Evolutionary conservation across 257 asterid genomes (phyloP), one percentile per base, ranked within the genome.

Genomic region (Capsicum pubescens): DNA sequence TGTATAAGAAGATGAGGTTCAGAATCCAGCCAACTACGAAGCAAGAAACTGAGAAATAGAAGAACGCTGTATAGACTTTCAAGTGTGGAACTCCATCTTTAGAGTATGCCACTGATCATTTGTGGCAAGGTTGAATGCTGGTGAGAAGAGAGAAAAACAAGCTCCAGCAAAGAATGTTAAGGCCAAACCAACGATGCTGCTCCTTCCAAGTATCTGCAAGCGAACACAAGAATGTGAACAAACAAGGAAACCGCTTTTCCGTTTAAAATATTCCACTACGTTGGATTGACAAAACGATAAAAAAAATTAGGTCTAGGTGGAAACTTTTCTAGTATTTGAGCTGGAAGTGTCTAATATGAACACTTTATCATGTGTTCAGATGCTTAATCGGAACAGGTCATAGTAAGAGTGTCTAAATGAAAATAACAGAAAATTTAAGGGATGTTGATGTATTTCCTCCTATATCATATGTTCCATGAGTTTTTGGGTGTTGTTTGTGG

Each of bases 51-150:
- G 99, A 96, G 93, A 96, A 96, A 90, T 96, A 96, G 91, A 96
- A 96, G 88, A 94, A 93, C 1, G 99, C 98, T 13, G 98, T 90
- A 87, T 96, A 96, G 50, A 94, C 98, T 32, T 90, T 93, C 63
- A 96, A 81, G 88, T 92, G 98, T 2, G 94, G 97, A 59, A 93
- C 93, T 5, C 95, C 97, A 9, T 87, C 66, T 69, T 84, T 69
- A 96, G 61, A 0, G 95, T 90, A 39, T 92, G 88, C 97, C 97
- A 96, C 52, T 96, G 98, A 84, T 96, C 99, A 54, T 96, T 96
- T 0, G 99, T 94, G 54, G 98, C 97, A 57, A 96, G 79, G 86
- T 94, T 94, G 92, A 96, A 92, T 12, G 99, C 99, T 1, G 99
- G 99, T 7, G 98, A 91, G 71, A 96, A 94, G 14, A 96, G 90